These are phyloP conservation scores for Starmera stellimalicola DNA, from an alignment of 1,139 yeast species.

Conservation along the genomic window DNA sequence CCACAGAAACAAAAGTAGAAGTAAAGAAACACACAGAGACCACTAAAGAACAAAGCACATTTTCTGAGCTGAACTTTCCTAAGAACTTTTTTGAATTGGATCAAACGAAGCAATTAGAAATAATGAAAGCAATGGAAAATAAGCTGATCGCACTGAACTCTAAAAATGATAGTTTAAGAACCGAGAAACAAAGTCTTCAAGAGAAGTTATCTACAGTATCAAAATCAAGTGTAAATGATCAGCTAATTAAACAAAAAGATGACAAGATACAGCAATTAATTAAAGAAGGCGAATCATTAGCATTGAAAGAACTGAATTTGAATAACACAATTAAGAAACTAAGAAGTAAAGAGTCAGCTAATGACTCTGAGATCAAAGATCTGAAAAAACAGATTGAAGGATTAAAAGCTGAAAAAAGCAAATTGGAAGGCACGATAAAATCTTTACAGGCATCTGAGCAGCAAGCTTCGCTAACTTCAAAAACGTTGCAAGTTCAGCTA, in stretches of 20 bases:
- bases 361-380: constrained; percentile 35
- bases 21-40: no score
- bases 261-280: constrained; percentile 37
- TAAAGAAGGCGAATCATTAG: constrained; percentile 72
- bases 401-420: constrained; percentile 23
- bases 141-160: constrained; percentile 7
- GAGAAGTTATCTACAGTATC: constrained; percentile 7
- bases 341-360: constrained; percentile 40
- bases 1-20: constrained; percentile 1
- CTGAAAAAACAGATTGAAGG: constrained; percentile 27
- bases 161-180: constrained; percentile 9
- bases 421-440: constrained; percentile 11
- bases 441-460: constrained; percentile 18
- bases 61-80: no score
- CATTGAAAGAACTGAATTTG: constrained; percentile 63
- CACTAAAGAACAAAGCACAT: no score
- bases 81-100: no score
- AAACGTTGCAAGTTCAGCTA: constrained; percentile 28
- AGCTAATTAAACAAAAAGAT: constrained; percentile 22
- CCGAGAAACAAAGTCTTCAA: constrained; percentile 13
- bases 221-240: constrained; percentile 9
- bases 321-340: constrained; percentile 60
- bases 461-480: constrained; percentile 16
- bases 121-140: constrained; percentile 14
- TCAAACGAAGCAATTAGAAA: constrained; percentile 14